Conservation (phyloP, 768 basidiomycete species). For the Suillus placidus region DNA sequence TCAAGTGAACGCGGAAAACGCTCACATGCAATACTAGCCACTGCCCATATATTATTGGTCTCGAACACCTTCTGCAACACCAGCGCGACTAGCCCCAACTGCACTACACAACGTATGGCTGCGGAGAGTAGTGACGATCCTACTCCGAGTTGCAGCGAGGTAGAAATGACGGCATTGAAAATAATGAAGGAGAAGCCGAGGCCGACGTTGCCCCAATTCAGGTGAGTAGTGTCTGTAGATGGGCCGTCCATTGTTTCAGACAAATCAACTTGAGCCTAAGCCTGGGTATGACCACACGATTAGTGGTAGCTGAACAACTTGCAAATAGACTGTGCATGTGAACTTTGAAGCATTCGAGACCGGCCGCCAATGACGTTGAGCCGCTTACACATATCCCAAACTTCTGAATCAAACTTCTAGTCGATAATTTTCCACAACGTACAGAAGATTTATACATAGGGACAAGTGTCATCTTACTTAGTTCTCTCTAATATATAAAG, state of each 20-base stretch:
- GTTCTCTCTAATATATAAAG: constrained; percentile 54
- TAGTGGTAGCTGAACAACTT: neutral
- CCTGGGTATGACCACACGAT: neutral
- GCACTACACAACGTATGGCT: constrained; percentile 73
- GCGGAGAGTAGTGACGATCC: constrained; percentile 69
- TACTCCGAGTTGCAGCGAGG: constrained; percentile 65
- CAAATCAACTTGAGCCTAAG: neutral
- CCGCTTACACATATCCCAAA: neutral
- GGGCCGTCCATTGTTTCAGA: constrained; percentile 33
- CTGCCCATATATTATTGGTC: constrained; percentile 72
- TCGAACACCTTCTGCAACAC: constrained; percentile 76
- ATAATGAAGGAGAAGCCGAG: constrained; percentile 76
- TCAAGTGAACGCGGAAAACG: constrained; percentile 16
- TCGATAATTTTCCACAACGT: neutral
- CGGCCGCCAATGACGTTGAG: neutral
- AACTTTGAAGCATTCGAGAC: neutral
- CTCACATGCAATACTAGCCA: constrained; percentile 73
- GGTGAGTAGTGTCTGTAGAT: constrained; percentile 27
- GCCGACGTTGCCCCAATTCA: constrained; percentile 76
- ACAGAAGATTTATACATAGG: neutral
- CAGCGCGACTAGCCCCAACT: constrained; percentile 74
- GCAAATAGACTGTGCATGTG: neutral
- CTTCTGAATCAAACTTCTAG: neutral
- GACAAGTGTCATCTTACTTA: neutral
- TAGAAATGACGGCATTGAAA: constrained; percentile 70